Evolutionary conservation across 73 alveolate genomes (phyloP).

Genomic region (Blepharisma japonicum): DNA sequence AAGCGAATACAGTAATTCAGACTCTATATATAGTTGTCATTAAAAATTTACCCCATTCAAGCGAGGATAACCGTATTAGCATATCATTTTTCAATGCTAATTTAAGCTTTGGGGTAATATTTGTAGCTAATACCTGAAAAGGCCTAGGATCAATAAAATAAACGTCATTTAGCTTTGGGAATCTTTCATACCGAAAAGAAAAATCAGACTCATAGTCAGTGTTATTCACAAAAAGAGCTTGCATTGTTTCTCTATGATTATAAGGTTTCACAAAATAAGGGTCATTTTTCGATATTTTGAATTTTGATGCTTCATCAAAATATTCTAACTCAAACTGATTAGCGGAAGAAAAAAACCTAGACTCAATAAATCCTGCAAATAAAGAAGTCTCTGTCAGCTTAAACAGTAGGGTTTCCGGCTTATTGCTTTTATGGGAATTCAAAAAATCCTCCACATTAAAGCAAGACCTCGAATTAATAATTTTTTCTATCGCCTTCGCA

Average conservation of each 20-base stretch:
- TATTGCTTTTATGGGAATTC: constrained; percentile 2
- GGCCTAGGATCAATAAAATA: constrained; percentile 39
- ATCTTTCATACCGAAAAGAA: constrained; percentile 36
- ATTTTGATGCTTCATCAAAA: constrained; percentile 11
- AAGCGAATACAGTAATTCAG: constrained; percentile 47
- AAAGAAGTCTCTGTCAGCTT: constrained; percentile 58
- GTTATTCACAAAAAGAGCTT: constrained; percentile 46
- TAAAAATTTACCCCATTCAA: constrained; percentile 55
- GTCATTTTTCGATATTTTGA: constrained; percentile 44
- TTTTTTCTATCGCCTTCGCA: constrained; percentile 19
- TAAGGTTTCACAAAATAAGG: constrained; percentile 35
- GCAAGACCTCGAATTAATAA: no score
- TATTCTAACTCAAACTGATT: no score
- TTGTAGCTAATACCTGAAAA: constrained; percentile 29
- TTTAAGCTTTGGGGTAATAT: constrained; percentile 28
- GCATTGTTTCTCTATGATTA: constrained; percentile 33
- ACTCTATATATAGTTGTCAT: constrained; percentile 37
- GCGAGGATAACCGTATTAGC: constrained; percentile 40
- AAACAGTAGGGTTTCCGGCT: constrained; percentile 32
- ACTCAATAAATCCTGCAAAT: constrained; percentile 57
- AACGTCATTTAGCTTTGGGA: constrained; percentile 42
- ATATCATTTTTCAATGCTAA: constrained; percentile 32
- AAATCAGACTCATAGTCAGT: constrained; percentile 40
- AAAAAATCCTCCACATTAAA: no score
- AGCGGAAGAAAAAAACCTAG: not conserved